Conservation (phyloP, 805 yeast species). For the Metschnikowia sp. region DNA sequence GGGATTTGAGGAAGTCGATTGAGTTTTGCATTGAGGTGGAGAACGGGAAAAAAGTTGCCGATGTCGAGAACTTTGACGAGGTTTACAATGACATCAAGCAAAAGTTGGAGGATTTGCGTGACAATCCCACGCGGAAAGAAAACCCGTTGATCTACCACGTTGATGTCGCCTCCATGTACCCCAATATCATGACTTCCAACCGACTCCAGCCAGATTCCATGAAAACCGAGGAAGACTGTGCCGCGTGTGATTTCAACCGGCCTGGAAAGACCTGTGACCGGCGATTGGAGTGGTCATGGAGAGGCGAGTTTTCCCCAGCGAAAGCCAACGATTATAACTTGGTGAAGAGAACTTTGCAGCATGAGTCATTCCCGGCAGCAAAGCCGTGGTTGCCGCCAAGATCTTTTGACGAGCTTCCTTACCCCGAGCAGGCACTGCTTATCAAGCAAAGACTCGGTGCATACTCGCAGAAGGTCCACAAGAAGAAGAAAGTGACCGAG, state of each 20-base stretch:
- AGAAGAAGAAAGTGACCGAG: slow-evolving; percentile 74
- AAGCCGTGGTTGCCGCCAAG: slow-evolving; percentile 55
- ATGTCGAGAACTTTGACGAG: slow-evolving; percentile 78
- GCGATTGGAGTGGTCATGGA: slow-evolving; percentile 93
- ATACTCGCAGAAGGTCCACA: slow-evolving; percentile 82
- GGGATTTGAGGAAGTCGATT: slow-evolving; percentile 71
- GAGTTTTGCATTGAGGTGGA: slow-evolving; percentile 84
- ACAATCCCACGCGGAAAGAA: slow-evolving; percentile 65
- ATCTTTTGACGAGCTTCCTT: slow-evolving; percentile 71
- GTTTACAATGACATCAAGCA: slow-evolving; percentile 56
- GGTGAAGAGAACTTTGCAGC: slow-evolving; percentile 79
- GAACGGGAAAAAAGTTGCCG: slow-evolving; percentile 65
- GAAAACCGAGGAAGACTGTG: slow-evolving; percentile 93
- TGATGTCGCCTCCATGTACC: slow-evolving; percentile 99
- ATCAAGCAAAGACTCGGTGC: slow-evolving; percentile 78
- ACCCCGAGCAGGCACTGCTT: slow-evolving; percentile 70
- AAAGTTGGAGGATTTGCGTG: slow-evolving; percentile 55
- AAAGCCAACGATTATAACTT: slow-evolving; percentile 86
- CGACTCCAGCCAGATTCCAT: slow-evolving; percentile 97
- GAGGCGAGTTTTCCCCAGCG: slow-evolving; percentile 94
- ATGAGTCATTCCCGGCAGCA: slow-evolving; percentile 69
- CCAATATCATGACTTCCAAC: slow-evolving; percentile 96
- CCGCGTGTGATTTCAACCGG: slow-evolving; percentile 93
- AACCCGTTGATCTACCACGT: slow-evolving; percentile 91
- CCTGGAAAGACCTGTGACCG: slow-evolving; percentile 95